Evolutionary conservation across 345 rosid genomes (phyloP).

Genomic region (Brassica juncea): DNA sequence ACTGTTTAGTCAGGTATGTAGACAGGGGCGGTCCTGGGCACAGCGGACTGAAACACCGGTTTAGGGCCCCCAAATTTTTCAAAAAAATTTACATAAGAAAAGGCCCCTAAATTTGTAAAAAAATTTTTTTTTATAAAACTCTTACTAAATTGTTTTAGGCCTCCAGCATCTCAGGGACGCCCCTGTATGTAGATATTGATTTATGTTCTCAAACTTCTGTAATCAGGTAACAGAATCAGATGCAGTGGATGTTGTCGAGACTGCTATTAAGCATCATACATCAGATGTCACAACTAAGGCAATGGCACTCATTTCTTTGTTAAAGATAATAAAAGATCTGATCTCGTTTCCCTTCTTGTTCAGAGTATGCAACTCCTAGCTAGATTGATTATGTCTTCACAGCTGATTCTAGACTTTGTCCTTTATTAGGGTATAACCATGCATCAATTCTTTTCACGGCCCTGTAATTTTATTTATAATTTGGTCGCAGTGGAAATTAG

Average conservation of each 20-base stretch:
- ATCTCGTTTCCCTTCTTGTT: constrained; percentile 92
- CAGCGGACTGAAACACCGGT: too few species aligned
- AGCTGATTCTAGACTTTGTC: constrained; percentile 2
- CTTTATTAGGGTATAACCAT: constrained; percentile 17
- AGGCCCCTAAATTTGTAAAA: too few species aligned
- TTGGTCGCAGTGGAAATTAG: constrained; percentile 14
- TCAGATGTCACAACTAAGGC: constrained; percentile 86
- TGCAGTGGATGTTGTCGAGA: constrained; percentile 84
- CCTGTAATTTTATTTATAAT: background rate
- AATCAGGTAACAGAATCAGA: constrained; percentile 88
- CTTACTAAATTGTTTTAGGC: too few species aligned
- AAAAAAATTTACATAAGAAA: too few species aligned
- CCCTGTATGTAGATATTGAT: constrained; percentile 22
- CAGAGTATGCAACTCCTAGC: constrained; percentile 62
- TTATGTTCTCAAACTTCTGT: constrained; percentile 34
- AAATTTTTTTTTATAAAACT: too few species aligned
- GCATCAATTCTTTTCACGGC: constrained; percentile 2
- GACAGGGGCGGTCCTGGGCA: too few species aligned
- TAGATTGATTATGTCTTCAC: constrained; percentile 19
- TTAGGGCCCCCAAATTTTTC: too few species aligned
- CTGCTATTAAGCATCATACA: constrained; percentile 58
- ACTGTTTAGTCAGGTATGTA: constrained; percentile 12
- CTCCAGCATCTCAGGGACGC: too few species aligned
- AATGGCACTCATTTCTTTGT: constrained; percentile 81
- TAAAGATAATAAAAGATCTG: constrained; percentile 61